Percentiles rank a stretch among this genome's conserved stretches.
Evolutionary conservation across 2,329 filamentous ascomycete species (phyloP).

Genomic region (Apiospora rasikravindrae): DNA sequence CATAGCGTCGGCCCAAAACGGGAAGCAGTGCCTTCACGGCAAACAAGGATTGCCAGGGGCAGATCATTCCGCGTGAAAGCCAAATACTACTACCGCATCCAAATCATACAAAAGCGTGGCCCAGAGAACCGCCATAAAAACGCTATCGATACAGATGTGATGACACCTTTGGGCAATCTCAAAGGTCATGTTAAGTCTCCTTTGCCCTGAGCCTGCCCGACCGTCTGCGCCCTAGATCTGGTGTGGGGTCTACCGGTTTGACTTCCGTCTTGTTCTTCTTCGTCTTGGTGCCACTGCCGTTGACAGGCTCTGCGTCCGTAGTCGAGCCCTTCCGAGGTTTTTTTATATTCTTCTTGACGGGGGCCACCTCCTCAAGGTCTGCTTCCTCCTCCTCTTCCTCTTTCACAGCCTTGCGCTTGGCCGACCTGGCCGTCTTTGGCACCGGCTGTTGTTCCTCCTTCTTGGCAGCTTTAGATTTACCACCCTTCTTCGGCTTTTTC

Average conservation of each 20-base stretch:
- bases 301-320: background rate
- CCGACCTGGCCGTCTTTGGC: conserved; percentile 20
- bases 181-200: background rate
- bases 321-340: background rate
- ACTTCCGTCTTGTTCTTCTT: conserved; percentile 36
- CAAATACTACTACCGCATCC: background rate
- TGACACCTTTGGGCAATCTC: background rate
- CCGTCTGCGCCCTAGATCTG: conserved; percentile 21
- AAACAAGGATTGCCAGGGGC: background rate
- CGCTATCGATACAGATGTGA: background rate
- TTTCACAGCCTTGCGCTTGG: conserved; percentile 27
- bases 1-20: no score
- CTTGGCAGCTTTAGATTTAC: conserved; percentile 22
- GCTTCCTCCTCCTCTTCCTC: conserved; percentile 33
- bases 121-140: background rate
- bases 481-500: conserved; percentile 22
- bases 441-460: conserved; percentile 25
- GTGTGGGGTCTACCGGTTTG: conserved; percentile 29
- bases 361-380: background rate
- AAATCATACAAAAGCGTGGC: background rate
- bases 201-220: conserved; percentile 8
- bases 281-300: conserved; percentile 23
- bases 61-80: background rate
- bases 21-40: background rate
- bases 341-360: background rate